Evolutionary conservation across 345 rosid species (phyloP).

Genomic region (Gossypium bickii): DNA sequence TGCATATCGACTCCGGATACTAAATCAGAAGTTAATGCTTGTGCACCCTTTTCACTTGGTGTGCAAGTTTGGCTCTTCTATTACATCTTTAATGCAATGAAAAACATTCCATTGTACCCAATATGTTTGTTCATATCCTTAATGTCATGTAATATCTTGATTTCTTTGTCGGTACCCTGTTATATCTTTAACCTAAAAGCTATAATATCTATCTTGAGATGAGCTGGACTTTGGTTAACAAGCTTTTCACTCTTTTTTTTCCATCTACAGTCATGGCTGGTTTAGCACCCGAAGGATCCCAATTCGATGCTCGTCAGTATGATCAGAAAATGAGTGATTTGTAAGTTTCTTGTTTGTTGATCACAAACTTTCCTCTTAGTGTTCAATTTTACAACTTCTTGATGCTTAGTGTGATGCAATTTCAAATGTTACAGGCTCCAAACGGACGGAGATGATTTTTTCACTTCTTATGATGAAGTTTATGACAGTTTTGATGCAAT

Average conservation of each 20-base stretch:
- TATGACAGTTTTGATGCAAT: slow-evolving; percentile 77
- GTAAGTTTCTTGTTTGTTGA: slow-evolving; percentile 40
- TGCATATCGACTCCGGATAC: slow-evolving; percentile 34
- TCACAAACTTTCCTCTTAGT: background rate
- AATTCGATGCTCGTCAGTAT: slow-evolving; percentile 64
- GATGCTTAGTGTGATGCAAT: background rate
- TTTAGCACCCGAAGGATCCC: slow-evolving; percentile 64
- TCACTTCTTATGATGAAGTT: slow-evolving; percentile 74
- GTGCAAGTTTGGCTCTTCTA: slow-evolving; percentile 64
- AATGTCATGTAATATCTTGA: background rate
- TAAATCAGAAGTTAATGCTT: slow-evolving; percentile 46
- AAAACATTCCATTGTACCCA: background rate
- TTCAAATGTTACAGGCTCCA: slow-evolving; percentile 34
- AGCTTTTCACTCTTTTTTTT: background rate
- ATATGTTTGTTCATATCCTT: background rate
- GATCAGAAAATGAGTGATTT: slow-evolving; percentile 72
- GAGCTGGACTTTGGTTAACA: background rate
- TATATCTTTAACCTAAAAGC: background rate
- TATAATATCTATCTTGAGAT: background rate
- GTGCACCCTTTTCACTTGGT: slow-evolving; percentile 27
- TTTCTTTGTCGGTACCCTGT: background rate
- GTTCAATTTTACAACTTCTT: background rate
- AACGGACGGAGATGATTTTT: slow-evolving; percentile 57
- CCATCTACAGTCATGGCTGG: slow-evolving; percentile 63
- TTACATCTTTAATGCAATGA: slow-evolving; percentile 17